phyloP scores from a whole-genome alignment of 768 basidiomycete species.

The Tylopilus balloui region DNA sequence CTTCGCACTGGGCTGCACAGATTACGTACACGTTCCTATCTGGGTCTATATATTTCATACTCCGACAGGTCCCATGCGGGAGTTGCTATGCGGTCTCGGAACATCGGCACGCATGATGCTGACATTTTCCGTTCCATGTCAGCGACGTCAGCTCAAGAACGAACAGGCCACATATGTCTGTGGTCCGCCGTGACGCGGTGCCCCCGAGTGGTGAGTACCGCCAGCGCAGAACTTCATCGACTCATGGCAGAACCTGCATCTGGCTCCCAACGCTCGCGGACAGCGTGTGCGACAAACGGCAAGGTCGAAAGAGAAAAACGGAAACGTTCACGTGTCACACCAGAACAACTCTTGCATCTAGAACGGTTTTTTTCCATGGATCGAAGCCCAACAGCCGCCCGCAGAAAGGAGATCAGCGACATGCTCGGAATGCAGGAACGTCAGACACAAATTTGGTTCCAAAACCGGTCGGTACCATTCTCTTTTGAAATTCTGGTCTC shows the following conservation, averaged over 20 bases:
- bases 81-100: slow-evolving; percentile 33
- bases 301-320: slow-evolving; percentile 51
- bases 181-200: slow-evolving; percentile 23
- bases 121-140: slow-evolving; percentile 30
- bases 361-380: slow-evolving; percentile 67
- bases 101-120: slow-evolving; percentile 12
- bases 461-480: slow-evolving; percentile 52
- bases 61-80: slow-evolving; percentile 22
- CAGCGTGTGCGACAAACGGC: slow-evolving; percentile 22
- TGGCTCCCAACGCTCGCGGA: slow-evolving; percentile 34
- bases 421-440: slow-evolving; percentile 79
- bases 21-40: slow-evolving; percentile 6
- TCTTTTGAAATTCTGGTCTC: neutral
- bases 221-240: slow-evolving; percentile 21
- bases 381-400: slow-evolving; percentile 65
- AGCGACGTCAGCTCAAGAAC: slow-evolving; percentile 23
- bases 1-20: neutral
- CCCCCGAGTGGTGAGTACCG: slow-evolving; percentile 15
- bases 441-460: slow-evolving; percentile 89
- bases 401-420: slow-evolving; percentile 69
- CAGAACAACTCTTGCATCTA: slow-evolving; percentile 72
- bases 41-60: slow-evolving; percentile 8
- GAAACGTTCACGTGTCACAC: slow-evolving; percentile 75
- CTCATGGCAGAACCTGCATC: slow-evolving; percentile 31
- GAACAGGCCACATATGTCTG: slow-evolving; percentile 26